Evolutionary conservation across 495 filamentous ascomycete genomes (phyloP).

Genomic region (Rusavskia elegans): DNA sequence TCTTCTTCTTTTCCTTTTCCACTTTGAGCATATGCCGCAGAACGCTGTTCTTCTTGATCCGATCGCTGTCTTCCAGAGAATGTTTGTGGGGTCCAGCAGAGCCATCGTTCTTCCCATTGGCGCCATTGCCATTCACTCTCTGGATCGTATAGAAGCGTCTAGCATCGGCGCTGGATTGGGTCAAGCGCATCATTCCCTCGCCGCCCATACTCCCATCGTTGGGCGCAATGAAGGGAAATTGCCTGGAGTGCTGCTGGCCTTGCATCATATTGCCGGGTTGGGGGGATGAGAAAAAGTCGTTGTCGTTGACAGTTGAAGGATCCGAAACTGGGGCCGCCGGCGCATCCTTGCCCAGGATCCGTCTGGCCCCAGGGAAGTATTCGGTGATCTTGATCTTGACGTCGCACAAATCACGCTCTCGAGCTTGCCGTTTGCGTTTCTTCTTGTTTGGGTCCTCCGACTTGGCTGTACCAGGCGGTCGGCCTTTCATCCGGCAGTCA

Average conservation of each 20-base stretch:
- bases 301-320: not conserved
- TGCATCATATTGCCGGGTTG: constrained; percentile 11
- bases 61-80: constrained; percentile 61
- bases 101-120: constrained; percentile 54
- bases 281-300: constrained; percentile 19
- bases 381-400: constrained; percentile 91
- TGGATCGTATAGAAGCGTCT: constrained; percentile 56
- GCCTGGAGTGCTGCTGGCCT: not conserved
- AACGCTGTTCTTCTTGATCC: constrained; percentile 74
- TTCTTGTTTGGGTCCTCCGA: constrained; percentile 77
- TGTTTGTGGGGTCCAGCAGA: constrained; percentile 57
- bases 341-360: constrained; percentile 15
- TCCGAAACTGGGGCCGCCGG: constrained; percentile 5
- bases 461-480: constrained; percentile 70
- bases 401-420: constrained; percentile 69
- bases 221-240: constrained; percentile 7
- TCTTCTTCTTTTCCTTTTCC: constrained; percentile 52
- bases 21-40: constrained; percentile 48
- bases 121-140: constrained; percentile 62
- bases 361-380: constrained; percentile 44
- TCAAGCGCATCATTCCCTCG: not conserved
- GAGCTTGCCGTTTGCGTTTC: constrained; percentile 66
- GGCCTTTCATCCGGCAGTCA: constrained; percentile 78
- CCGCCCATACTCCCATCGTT: constrained; percentile 4
- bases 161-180: constrained; percentile 30